Conservation (phyloP, 371 early-diverging fungal genomes). For the Rhizopus arrhizus region DNA sequence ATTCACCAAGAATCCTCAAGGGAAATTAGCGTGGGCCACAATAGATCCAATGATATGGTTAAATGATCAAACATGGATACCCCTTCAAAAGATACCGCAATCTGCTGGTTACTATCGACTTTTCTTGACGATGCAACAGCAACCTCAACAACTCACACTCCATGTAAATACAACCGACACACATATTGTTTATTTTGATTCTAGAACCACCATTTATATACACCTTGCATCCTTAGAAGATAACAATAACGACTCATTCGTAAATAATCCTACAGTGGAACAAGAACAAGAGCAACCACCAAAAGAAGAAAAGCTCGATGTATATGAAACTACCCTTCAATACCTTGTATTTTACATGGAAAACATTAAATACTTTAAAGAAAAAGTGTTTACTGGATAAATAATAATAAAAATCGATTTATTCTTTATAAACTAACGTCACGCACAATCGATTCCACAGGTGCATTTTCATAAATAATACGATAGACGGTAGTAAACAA, state of each 20-base stretch:
- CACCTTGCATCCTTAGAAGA: background rate
- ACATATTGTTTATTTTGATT: conserved; percentile 1
- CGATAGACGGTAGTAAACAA: conserved; percentile 87
- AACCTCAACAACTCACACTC: background rate
- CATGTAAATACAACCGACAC: conserved; percentile 8
- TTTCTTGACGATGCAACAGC: conserved; percentile 2
- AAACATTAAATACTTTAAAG: background rate
- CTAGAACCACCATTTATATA: conserved; percentile 2
- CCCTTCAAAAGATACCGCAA: conserved; percentile 3
- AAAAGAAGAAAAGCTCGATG: background rate
- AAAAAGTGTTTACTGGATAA: background rate
- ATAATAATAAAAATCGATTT: too few relatives aligned
- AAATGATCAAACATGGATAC: conserved; percentile 10
- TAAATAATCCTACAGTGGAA: background rate
- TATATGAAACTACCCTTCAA: background rate
- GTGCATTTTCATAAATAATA: conserved; percentile 79
- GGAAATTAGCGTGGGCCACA: conserved; percentile 10
- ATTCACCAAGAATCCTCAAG: conserved; percentile 1
- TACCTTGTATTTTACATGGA: background rate
- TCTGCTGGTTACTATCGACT: conserved; percentile 8
- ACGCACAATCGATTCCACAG: conserved; percentile 40
- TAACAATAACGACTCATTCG: background rate
- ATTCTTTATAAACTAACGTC: conserved; percentile 3
- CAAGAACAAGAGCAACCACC: background rate
- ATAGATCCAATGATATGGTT: conserved; percentile 19